Conservation (phyloP, 73 alveolate species). For the Uronychia setigera region DNA sequence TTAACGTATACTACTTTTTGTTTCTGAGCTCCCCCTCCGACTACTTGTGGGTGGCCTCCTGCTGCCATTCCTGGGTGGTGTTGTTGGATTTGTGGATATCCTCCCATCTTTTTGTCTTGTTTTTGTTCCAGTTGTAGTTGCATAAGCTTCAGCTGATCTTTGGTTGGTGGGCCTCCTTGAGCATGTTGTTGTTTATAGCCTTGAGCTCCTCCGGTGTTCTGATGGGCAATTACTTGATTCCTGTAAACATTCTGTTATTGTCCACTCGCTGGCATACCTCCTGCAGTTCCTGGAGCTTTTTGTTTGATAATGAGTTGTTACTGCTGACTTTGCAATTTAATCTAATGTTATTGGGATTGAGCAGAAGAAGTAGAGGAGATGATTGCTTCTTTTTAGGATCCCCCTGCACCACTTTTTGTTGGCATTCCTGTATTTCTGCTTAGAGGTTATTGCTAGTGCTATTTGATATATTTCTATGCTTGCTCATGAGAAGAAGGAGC, state of each 20-base stretch:
- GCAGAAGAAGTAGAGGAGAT: neutral
- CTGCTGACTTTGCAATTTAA: neutral
- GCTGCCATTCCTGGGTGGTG: too few relatives aligned
- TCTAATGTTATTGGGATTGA: neutral
- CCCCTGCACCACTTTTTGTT: neutral
- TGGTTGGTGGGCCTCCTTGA: neutral
- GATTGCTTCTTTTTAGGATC: neutral
- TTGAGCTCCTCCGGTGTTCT: neutral
- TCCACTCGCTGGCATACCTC: neutral
- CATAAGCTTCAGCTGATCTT: neutral
- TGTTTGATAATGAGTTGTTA: neutral
- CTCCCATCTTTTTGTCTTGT: neutral
- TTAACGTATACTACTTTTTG: neutral
- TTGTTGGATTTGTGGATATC: neutral
- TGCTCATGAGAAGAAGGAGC: too few relatives aligned
- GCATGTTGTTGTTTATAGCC: neutral
- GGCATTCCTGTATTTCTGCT: neutral
- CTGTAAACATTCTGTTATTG: too few relatives aligned
- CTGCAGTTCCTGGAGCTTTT: neutral
- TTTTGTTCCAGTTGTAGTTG: neutral
- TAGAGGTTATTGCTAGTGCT: neutral
- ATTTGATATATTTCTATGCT: too few relatives aligned
- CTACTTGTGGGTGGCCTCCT: neutral
- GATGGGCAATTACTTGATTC: neutral
- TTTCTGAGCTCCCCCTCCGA: neutral